Percentiles rank a stretch among this genome's conserved stretches.
These are phyloP conservation scores for Capsicum chinense DNA, from an alignment of 257 asterid genomes.

Conservation along the genomic window DNA sequence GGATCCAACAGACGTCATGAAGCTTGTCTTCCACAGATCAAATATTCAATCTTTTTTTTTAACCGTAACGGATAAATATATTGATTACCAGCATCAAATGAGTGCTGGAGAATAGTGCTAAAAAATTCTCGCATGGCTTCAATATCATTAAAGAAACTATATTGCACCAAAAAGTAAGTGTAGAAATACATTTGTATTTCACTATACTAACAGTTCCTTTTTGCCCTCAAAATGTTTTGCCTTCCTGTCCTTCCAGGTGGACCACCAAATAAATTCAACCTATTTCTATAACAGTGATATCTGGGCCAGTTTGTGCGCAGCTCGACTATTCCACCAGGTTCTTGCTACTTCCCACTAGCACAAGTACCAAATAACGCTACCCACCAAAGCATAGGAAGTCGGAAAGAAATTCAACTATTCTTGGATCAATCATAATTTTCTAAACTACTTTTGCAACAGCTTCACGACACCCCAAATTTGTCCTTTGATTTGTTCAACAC, in stretches of 20 bases:
- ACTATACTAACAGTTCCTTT: neutral
- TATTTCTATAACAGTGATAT: neutral
- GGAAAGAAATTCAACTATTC: neutral
- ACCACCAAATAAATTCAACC: neutral
- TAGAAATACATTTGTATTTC: neutral
- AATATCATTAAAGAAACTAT: neutral
- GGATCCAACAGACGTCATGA: neutral
- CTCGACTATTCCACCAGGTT: neutral
- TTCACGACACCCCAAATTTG: too few relatives aligned
- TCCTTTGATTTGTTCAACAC: too few relatives aligned
- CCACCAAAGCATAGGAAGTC: neutral
- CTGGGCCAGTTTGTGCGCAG: neutral
- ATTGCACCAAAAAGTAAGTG: slow-evolving; percentile 3
- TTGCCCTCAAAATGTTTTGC: neutral
- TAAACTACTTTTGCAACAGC: too few relatives aligned
- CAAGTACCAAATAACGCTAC: neutral
- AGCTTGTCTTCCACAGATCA: neutral
- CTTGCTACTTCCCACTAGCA: neutral
- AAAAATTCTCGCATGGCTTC: neutral
- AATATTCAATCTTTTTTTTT: neutral
- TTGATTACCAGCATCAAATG: neutral
- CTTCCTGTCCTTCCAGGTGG: neutral
- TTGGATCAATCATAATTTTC: neutral
- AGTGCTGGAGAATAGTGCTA: neutral
- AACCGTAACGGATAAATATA: neutral